These are phyloP conservation scores for Suillus decipiens DNA, from an alignment of 768 basidiomycete species.

Conservation along the genomic window DNA sequence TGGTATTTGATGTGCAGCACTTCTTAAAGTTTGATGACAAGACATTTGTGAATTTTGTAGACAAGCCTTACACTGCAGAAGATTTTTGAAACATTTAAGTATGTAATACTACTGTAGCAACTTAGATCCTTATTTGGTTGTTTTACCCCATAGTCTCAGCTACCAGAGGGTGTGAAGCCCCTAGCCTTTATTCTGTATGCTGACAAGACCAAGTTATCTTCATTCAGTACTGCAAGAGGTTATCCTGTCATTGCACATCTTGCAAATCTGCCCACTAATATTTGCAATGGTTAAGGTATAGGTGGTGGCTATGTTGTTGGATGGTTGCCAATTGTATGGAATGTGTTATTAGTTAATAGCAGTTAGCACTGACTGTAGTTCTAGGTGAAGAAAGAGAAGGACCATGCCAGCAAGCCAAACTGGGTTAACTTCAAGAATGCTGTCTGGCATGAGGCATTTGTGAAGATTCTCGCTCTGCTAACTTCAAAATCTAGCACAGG, in stretches of 20 bases:
- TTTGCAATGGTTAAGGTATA: neutral
- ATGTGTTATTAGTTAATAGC: neutral
- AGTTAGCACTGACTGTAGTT: neutral
- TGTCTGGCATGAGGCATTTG: neutral
- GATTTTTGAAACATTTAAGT: slow-evolving; percentile 31
- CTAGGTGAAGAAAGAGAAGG: neutral
- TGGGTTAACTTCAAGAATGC: neutral
- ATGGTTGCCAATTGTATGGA: neutral
- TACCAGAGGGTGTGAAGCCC: no score
- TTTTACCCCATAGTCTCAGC: neutral
- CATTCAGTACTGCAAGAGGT: no score
- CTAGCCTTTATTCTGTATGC: no score
- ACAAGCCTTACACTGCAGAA: neutral
- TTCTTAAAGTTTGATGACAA: slow-evolving; percentile 14
- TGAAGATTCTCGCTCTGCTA: neutral
- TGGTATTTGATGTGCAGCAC: slow-evolving; percentile 33
- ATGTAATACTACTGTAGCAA: slow-evolving; percentile 6
- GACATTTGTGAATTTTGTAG: neutral
- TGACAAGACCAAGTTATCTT: no score
- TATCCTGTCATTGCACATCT: no score
- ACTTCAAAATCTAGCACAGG: neutral
- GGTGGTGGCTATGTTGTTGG: neutral
- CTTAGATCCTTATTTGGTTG: neutral
- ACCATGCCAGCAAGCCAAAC: neutral
- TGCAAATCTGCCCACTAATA: neutral